Percentiles rank a stretch among this genome's conserved stretches.
These are phyloP conservation scores for Excoecaria agallocha DNA, from an alignment of 345 rosid genomes.

Conservation along the genomic window DNA sequence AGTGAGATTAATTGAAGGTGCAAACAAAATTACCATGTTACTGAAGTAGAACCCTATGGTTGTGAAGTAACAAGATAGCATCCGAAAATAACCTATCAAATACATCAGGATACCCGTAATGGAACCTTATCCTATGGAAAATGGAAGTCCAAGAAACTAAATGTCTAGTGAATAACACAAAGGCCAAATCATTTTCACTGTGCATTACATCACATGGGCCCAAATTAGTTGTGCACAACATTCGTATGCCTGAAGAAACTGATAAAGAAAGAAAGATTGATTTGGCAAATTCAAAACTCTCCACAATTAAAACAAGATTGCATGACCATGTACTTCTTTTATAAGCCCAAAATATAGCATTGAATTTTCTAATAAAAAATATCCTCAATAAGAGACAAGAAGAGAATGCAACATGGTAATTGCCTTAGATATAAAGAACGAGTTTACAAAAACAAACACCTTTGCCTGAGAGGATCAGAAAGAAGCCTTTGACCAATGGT, in stretches of 20 bases:
- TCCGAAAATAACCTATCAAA: constrained; percentile 89
- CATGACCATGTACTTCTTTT: not conserved
- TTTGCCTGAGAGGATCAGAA: constrained; percentile 88
- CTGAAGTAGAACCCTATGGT: constrained; percentile 94
- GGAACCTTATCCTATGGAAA: constrained; percentile 78
- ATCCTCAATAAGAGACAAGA: not conserved
- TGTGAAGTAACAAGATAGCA: constrained; percentile 93
- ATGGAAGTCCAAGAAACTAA: constrained; percentile 9
- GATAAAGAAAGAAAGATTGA: not conserved
- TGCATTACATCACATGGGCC: not conserved
- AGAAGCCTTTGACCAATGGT: constrained; percentile 95
- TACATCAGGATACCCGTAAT: constrained; percentile 96
- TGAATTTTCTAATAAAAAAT: not conserved
- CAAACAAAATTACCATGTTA: constrained; percentile 58
- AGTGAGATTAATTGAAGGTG: not conserved
- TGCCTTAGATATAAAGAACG: constrained; percentile 7
- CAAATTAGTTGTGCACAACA: not conserved
- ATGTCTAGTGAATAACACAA: constrained; percentile 6
- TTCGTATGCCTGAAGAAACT: constrained; percentile 9
- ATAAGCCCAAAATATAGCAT: not conserved
- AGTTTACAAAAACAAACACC: constrained; percentile 7
- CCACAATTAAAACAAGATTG: not conserved
- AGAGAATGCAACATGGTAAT: not conserved
- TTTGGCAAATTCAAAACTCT: constrained; percentile 5
- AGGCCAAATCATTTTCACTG: not conserved